These are phyloP conservation scores for Neostapfia colusana DNA, from an alignment of 176 grass and related monocot species.

Conservation along the genomic window DNA sequence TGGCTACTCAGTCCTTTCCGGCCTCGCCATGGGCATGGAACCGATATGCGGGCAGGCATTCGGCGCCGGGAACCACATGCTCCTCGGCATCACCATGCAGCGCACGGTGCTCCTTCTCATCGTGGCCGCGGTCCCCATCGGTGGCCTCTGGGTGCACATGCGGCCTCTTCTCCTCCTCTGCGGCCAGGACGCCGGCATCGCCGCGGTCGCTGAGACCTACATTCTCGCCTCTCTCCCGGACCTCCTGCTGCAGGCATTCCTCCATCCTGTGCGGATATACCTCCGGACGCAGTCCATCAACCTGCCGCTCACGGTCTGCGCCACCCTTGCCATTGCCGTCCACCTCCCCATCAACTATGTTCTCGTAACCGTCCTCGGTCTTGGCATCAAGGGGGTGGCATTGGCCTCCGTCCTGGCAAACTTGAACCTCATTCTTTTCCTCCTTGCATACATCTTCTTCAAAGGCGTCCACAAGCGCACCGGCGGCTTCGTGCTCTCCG, in stretches of 20 bases:
- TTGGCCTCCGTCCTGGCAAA: constrained; percentile 70
- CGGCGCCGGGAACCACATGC: constrained; percentile 52
- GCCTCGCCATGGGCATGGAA: constrained; percentile 89
- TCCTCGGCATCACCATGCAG: constrained; percentile 72
- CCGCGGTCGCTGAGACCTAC: constrained; percentile 66
- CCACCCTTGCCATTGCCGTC: constrained; percentile 61
- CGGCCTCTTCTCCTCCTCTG: constrained; percentile 73
- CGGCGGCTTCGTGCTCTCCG: constrained; percentile 57
- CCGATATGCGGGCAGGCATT: constrained; percentile 84
- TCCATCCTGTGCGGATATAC: constrained; percentile 76
- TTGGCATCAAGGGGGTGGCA: constrained; percentile 74
- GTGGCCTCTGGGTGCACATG: constrained; percentile 66
- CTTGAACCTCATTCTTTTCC: constrained; percentile 70
- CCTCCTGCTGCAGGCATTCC: constrained; percentile 73
- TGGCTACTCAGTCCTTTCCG: constrained; percentile 73
- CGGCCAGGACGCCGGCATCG: constrained; percentile 72
- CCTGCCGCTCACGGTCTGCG: constrained; percentile 76
- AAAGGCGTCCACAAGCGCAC: constrained; percentile 54
- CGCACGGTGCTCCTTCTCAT: constrained; percentile 67
- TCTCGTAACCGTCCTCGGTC: constrained; percentile 53
- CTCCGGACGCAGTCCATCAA: constrained; percentile 78
- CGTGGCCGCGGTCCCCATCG: constrained; percentile 61
- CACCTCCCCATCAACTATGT: constrained; percentile 82
- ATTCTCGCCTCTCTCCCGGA: constrained; percentile 77
- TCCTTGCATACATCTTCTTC: constrained; percentile 61